A percentile compares a stretch with the other conserved stretches of the same genome.
phyloP scores from a whole-genome alignment of 306 rosid species.

The Erythrophleum fordii region DNA sequence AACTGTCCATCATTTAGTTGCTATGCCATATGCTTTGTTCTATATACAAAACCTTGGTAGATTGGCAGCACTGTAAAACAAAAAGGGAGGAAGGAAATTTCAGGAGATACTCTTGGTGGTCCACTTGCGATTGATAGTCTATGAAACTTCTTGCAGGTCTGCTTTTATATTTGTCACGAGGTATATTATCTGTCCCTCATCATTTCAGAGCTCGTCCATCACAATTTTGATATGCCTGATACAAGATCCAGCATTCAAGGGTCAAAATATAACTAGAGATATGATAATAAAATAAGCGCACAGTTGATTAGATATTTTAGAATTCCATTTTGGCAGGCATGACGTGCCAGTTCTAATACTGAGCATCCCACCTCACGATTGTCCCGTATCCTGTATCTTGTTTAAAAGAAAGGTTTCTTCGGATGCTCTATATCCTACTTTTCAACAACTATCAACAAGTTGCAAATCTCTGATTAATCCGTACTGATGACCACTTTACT shows the following conservation, averaged over 20 bases:
- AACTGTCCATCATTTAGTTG: background rate
- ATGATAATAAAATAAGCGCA: background rate
- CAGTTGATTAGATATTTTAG: background rate
- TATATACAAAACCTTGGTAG: background rate
- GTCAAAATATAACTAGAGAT: background rate
- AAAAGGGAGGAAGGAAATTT: too few relatives aligned
- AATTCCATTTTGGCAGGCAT: background rate
- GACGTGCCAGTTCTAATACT: background rate
- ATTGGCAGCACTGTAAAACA: too few relatives aligned
- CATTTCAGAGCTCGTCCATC: background rate
- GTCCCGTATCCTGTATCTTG: background rate
- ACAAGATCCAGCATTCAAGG: background rate
- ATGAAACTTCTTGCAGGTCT: background rate
- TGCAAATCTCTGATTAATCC: background rate
- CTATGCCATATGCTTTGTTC: background rate
- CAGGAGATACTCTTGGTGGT: too few relatives aligned
- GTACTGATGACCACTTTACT: background rate
- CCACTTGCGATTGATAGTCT: background rate
- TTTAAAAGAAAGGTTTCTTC: background rate
- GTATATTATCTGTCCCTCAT: too few relatives aligned
- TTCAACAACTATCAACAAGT: background rate
- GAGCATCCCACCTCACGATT: background rate
- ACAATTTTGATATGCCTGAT: background rate
- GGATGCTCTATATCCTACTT: background rate
- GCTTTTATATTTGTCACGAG: too few relatives aligned